Base-by-base conservation (phyloP, 768 basidiomycete species). In the Suillus plorans region DNA sequence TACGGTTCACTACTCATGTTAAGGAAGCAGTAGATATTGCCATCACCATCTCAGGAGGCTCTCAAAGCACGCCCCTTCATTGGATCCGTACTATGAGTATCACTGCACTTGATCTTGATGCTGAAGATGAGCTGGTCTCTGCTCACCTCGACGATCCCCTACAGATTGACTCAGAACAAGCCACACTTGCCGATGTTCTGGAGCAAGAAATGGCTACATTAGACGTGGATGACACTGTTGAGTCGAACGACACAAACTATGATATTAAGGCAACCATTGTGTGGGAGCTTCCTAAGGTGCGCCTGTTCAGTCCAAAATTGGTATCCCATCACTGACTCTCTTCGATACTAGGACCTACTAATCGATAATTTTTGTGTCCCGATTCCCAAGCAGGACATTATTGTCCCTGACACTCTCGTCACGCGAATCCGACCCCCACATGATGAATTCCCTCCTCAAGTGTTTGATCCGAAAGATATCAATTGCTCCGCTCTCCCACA, bases 1-100 rank as follows among this genome's bases (percentile, higher is more conserved):
- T 50, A 36, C 61, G 31, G 31, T 68, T 66, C 61, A 25, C 63
- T 16, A 47, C 31, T 3, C 68, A 74, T 18, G 58, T 68, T 14
- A 31, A 50, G 10, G 65, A 60, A 18, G 50, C 64, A 14, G 34
- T 47, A 39, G 34, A 20, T 5, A 62, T 39, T 63, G 60, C 61
- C 20, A 14, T 22, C 20, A 25, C 36, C 31, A 37, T 64, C 22
- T 36, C 18, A 44, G 59, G 60, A 36, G 41, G 34, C 25, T 44
- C 58, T 39, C 58, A 22, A 12, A 42, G 12, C 12, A 37, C 31
- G 6, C 10, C 36, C 36, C 31, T 42, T 31, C 37, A 37, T n/a
- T 42, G 41, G 41, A 58, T 44, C 18, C 2, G 7, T 59, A 58
- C 57, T 13, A 58, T n/a, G 8, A 42, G 6, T 16, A n/a, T 58